Evolutionary conservation across 139 green algal species (phyloP).

Genomic region (Chlamydomonas sp.): DNA sequence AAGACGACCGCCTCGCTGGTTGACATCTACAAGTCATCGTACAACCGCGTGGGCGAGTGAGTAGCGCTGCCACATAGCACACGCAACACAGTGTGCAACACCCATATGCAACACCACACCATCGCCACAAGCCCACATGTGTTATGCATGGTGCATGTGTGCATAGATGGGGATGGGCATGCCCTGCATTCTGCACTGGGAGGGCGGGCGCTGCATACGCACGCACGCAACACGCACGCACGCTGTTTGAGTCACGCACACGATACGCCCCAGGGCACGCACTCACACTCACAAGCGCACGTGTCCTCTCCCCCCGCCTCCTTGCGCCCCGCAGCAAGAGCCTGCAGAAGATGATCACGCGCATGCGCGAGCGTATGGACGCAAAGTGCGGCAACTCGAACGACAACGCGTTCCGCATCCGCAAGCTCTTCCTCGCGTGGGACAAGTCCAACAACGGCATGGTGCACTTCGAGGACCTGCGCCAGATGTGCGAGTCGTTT

Average conservation of each 20-base stretch:
- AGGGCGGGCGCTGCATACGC: too few relatives aligned
- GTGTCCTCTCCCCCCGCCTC: not conserved
- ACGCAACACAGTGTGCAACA: not conserved
- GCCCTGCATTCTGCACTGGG: not conserved
- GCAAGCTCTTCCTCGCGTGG: conserved; percentile 73
- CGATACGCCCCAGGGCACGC: too few relatives aligned
- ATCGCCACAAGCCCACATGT: not conserved
- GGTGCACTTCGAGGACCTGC: conserved; percentile 69
- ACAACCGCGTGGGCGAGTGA: conserved; percentile 68
- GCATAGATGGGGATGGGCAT: not conserved
- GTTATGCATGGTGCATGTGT: not conserved
- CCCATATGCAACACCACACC: not conserved
- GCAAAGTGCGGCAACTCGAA: conserved; percentile 69
- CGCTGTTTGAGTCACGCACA: too few relatives aligned
- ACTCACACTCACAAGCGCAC: too few relatives aligned
- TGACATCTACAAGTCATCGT: conserved; percentile 54
- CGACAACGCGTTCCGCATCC: conserved; percentile 73
- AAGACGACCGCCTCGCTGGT: conserved; percentile 44
- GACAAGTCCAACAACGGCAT: conserved; percentile 50
- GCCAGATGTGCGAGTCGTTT: conserved; percentile 66
- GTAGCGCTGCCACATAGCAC: too few relatives aligned
- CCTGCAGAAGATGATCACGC: conserved; percentile 62
- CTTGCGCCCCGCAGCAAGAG: conserved; percentile 42
- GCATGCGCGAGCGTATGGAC: conserved; percentile 68
- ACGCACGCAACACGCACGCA: too few relatives aligned